Base-by-base conservation (phyloP, 2,329 filamentous ascomycete species). In the Claviceps africana region DNA sequence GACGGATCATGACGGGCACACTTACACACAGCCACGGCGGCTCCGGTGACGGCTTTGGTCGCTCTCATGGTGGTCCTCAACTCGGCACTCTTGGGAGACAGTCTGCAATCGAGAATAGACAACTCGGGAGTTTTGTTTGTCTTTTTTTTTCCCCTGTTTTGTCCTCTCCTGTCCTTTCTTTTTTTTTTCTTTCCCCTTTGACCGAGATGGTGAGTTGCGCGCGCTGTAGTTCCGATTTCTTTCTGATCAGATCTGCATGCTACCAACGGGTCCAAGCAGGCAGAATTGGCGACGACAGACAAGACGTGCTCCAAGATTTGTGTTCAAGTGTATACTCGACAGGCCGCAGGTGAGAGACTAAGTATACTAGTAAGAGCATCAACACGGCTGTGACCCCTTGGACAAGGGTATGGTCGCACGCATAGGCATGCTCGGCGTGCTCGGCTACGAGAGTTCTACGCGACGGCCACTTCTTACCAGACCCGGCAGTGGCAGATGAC, bases 21-120 rank as follows among this genome's bases (percentile, higher is more conserved):
- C 49, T 51, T 46, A 51, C 49, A 46, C 13, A 31, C 49, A n/a
- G 49, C 30, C 17, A 51, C 10, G 15, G 42, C 49, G 25, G 43
- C 42, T 22, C 49, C 49, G 13, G 4, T 31, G 33, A 40, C 9
- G 17, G 35, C 42, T 40, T n/a, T 51, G 7, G 49, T 19, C 17
- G 28, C 21, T 35, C 28, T 51, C 49, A 51, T 51, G 22, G 17
- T 51, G 21, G 40, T 42, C 19, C 21, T 43, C 9, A 43, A 21
- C 40, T 22, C 11, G 40, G 19, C 21, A 25, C 21, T 22, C 40
- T 43, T 43, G 40, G 19, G 11, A 9, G 10, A 21, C 2, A 42
- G 21, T 13, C n/a, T 22, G 39, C 39, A 42, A 22, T 11, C 19
- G 35, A 35, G 11, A 13, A 35, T 35, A n/a, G 9, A 42, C 39